Base-by-base conservation (phyloP, 2,329 filamentous ascomycete genomes). In the Mollisiaceae sp. region DNA sequence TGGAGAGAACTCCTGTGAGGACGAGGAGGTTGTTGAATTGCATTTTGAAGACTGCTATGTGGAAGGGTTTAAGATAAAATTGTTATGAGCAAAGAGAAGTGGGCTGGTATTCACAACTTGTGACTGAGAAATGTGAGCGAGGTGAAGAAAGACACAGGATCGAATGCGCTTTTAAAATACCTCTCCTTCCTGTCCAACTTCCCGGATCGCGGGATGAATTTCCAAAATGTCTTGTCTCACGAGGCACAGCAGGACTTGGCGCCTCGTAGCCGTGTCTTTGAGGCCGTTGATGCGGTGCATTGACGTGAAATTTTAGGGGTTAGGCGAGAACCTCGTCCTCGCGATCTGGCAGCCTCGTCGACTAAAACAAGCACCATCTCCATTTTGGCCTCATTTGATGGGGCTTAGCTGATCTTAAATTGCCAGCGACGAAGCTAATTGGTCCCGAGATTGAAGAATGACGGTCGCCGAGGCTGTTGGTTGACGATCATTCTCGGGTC, bases 201-300 rank as follows among this genome's bases (percentile, higher is more conserved):
- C 27, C 27, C 6, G 27, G 27, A 32, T 6, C 27, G 27, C 6
- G 24, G 6, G 45, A 50, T 22, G 18, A 50, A 50, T 22, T 24
- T 24, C 22, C n/a, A 8, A 24, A 22, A 50, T 6, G n/a, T 8
- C 45, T 4, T n/a, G 43, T 18, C 38, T 41, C 12, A 41, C 3
- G 43, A 52, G 50, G 50, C 50, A 54, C 50, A 54, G 50, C 50
- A 54, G 14, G 24, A 35, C 50, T 54, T 35, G 8, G 27, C n/a
- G 14, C 24, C 24, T 32, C 15, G 43, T 22, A 47, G 43, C 43
- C 43, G 15, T 47, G 43, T 9, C 43, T 11, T 18, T 22, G 22
- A 35, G 32, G 50, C 50, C 22, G n/a, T 54, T 50, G n/a, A 50
- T n/a, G n/a, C n/a, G 45, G 20, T 50, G 8, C 20, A 15, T 54